Evolutionary conservation across 2,329 filamentous ascomycete genomes (phyloP), one percentile per base, ranked within the genome.

Genomic region (Chalara sp.): DNA sequence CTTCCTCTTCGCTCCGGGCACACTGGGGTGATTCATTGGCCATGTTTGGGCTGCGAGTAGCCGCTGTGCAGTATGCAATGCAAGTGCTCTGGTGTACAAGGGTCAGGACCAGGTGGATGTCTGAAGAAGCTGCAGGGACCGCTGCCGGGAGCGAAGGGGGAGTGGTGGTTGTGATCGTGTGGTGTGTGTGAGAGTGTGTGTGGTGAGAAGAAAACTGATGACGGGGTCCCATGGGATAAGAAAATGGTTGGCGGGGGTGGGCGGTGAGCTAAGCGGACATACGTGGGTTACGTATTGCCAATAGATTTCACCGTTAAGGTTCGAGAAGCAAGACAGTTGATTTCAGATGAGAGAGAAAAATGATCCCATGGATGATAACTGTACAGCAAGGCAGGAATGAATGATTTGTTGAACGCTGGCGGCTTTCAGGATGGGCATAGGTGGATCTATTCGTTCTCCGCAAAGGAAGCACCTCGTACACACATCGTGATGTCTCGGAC

Each of bases 211-310:
- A 21, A 21, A 21, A 21, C 21, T 21, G 21, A 21, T 21, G 21
- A 21, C 21, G 21, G 21, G 21, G 21, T 21, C 21, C 21, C 21
- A 21, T 21, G 21, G 21, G 21, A 21, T 21, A 21, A 21, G 21
- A 21, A 21, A 21, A 21, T 21, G 21, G 21, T 21, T 21, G 21
- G 21, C 21, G 21, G 21, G 21, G 21, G 21, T 21, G 21, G 52
- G 60, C 61, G 61, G 60, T 63, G 61, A 61, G 54, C 45, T 57
- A 47, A 53, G 45, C 46, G 52, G 33, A 40, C 52, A 62, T 63
- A 65, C 63, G 63, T 64, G 63, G 62, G 58, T 61, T 60, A 56
- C 57, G 57, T 63, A 61, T 61, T 61, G 58, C 63, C 63, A 65
- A 65, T 63, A 59, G 49, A 52, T 58, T 56, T 32, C 21, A 21